Base-by-base conservation (phyloP, 2,329 filamentous ascomycete genomes). In the Fusarium dlaminii region DNA sequence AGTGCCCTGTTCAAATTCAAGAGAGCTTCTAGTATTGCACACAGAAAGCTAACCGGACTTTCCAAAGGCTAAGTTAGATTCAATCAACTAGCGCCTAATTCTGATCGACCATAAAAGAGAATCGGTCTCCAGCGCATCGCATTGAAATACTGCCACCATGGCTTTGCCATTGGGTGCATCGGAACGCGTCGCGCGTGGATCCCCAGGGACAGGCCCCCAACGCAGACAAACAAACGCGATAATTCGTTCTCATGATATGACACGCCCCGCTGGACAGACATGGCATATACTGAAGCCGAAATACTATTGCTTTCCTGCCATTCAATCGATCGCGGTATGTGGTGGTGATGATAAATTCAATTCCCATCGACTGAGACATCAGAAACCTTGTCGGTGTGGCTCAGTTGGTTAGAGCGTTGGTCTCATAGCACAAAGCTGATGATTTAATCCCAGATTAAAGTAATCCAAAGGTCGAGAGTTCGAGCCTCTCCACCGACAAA, bases 391-490 rank as follows among this genome's bases (percentile, higher is more conserved):
- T 52, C 49, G 30, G 49, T 36, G 49, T 52, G 49, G 49, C 49
- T 52, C 49, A 52, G 49, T 52, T 52, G 49, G 49, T 52, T 52
- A 52, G 49, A 52, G 49, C 49, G 49, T 52, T 52, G 49, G 49
- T 52, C 49, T 52, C 49, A 52, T 52, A 52, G 49, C 49, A 4
- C 0, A 6, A 52, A 34, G 39, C 30, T 32, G 45, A 48, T 57
- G 54, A 57, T 45, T 22, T 57, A 32, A 20, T 57, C 39, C n/a
- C n/a, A 57, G 54, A 57, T 45, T 24, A 57, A 30, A 45, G 54
- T 27, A 45, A 57, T 57, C 54, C 54, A 57, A 57, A 57, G 54
- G 54, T 57, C 54, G 54, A 57, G 54, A 57, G 54, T 57, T 57
- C 54, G 54, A 57, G 54, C 49, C 49, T 52, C 49, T 52, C 49